Conservation (phyloP, 2,329 filamentous ascomycete species). For the Colletotrichum sp. region DNA sequence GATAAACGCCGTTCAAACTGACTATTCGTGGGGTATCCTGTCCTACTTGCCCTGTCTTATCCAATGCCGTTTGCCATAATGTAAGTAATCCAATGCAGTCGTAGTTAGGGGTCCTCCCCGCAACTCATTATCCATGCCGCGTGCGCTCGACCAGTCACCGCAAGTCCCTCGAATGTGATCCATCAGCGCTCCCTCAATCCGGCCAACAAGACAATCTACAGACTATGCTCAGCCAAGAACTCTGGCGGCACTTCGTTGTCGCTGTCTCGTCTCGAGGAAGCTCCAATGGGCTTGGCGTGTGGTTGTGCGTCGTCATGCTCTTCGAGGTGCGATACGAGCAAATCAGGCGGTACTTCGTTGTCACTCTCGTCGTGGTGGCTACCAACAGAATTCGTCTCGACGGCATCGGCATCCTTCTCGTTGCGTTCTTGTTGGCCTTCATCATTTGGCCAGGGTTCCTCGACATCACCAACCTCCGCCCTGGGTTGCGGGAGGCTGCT, state of each 20-base stretch:
- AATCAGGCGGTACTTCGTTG: conserved; percentile 47
- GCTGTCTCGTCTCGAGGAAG: conserved; percentile 33
- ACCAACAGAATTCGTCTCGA: neutral
- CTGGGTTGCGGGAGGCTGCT: conserved; percentile 30
- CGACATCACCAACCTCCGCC: conserved; percentile 27
- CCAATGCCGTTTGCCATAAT: neutral
- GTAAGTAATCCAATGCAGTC: neutral
- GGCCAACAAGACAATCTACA: neutral
- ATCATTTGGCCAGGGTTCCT: conserved; percentile 16
- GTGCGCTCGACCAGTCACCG: neutral
- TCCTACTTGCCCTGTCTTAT: neutral
- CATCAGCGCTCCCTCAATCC: neutral
- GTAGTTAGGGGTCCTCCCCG: neutral
- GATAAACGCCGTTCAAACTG: neutral
- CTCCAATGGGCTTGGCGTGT: conserved; percentile 3
- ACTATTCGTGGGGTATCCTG: conserved; percentile 13
- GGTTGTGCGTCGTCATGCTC: conserved; percentile 28
- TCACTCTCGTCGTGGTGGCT: conserved; percentile 34
- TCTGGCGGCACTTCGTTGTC: conserved; percentile 58
- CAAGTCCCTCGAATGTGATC: neutral
- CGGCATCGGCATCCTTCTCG: neutral
- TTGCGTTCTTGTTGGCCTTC: neutral
- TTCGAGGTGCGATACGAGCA: conserved; percentile 39
- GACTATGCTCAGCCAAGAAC: conserved; percentile 52
- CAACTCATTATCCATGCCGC: neutral